Evolutionary conservation across 2,329 filamentous ascomycete genomes (phyloP).

Genomic region (Sporothrix phasma): DNA sequence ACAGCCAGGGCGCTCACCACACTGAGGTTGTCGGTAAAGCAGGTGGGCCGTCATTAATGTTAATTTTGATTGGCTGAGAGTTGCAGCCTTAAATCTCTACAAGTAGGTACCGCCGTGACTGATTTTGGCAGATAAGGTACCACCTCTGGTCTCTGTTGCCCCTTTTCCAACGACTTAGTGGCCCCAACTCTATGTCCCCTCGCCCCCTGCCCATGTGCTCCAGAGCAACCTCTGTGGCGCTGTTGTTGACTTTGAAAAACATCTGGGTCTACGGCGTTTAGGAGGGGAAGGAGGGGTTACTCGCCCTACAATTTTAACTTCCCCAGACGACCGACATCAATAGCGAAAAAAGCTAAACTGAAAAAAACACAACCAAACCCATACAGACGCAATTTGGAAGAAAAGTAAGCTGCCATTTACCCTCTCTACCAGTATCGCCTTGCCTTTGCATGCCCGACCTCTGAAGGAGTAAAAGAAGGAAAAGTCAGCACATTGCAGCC

Average conservation of each 20-base stretch:
- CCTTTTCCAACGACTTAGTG: not conserved
- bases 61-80: too few species aligned
- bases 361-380: slow-evolving; percentile 4
- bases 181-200: not conserved
- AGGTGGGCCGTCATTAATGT: not conserved
- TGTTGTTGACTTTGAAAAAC: not conserved
- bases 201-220: not conserved
- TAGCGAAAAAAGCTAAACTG: slow-evolving; percentile 6
- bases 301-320: slow-evolving; percentile 9
- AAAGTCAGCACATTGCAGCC: not conserved
- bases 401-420: slow-evolving; percentile 2
- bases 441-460: not conserved
- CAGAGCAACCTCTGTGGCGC: not conserved
- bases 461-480: not conserved
- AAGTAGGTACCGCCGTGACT: not conserved
- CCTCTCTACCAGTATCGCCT: not conserved
- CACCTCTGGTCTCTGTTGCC: not conserved
- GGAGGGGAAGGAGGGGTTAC: slow-evolving; percentile 16
- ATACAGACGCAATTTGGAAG: not conserved
- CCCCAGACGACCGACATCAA: slow-evolving; percentile 17
- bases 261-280: not conserved
- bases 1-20: too few species aligned
- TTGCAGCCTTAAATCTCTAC: too few species aligned
- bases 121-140: not conserved
- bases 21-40: not conserved